phyloP scores from a whole-genome alignment of 179 eudicot genomes.

The Silene coronaria region DNA sequence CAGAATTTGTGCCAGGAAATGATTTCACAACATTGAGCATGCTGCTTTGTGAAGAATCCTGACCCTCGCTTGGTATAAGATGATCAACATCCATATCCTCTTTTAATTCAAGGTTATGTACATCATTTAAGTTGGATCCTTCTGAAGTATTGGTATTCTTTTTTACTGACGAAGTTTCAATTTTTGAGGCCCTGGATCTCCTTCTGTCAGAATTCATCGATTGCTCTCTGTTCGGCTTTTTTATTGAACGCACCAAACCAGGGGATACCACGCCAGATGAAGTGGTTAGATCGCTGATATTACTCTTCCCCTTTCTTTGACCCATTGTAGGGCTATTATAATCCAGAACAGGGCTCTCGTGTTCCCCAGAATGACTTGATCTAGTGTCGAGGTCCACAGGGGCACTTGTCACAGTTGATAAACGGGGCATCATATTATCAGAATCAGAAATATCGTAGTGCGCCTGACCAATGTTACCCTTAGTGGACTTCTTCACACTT shows the following conservation, averaged over 20 bases:
- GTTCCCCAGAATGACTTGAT: conserved; percentile 9
- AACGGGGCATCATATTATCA: conserved; percentile 22
- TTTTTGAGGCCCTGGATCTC: conserved; percentile 21
- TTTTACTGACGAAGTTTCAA: conserved; percentile 9
- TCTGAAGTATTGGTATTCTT: conserved; percentile 9
- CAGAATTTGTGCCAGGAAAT: conserved; percentile 17
- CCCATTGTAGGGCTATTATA: conserved; percentile 9
- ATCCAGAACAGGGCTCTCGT: conserved; percentile 12
- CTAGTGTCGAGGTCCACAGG: conserved; percentile 11
- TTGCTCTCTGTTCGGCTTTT: conserved; percentile 16
- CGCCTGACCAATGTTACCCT: neutral
- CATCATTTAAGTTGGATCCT: conserved; percentile 14
- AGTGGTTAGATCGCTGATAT: conserved; percentile 1
- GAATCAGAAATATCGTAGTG: conserved; percentile 13
- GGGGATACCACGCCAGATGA: conserved; percentile 4
- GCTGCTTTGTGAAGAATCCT: conserved; percentile 17
- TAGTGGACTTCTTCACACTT: conserved; percentile 4
- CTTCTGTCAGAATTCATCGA: conserved; percentile 18
- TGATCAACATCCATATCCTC: conserved; percentile 19
- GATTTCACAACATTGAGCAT: conserved; percentile 9
- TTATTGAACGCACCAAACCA: conserved; percentile 16
- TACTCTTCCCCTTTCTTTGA: conserved; percentile 17
- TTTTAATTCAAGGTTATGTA: conserved; percentile 13
- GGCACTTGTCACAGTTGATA: conserved; percentile 24
- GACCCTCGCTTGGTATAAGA: conserved; percentile 9